These are phyloP conservation scores for Salix caprea DNA, from an alignment of 345 rosid species.

Conservation along the genomic window DNA sequence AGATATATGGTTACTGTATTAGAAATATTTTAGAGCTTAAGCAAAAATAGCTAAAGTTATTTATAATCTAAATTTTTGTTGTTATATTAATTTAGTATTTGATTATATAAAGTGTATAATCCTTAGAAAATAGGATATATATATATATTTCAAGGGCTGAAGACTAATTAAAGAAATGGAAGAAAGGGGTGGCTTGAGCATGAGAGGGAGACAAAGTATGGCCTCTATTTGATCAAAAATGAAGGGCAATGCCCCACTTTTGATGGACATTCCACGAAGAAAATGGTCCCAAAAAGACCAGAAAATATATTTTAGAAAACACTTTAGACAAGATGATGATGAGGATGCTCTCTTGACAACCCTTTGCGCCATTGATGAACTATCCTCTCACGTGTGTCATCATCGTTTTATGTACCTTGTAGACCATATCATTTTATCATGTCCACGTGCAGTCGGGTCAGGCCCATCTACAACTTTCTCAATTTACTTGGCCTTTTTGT, in stretches of 20 bases:
- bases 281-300: conserved; percentile 30
- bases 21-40: too few species aligned
- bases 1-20: too few species aligned
- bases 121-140: neutral
- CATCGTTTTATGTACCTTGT: conserved; percentile 39
- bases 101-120: neutral
- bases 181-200: neutral
- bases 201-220: conserved; percentile 23
- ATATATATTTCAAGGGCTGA: neutral
- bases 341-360: conserved; percentile 4
- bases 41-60: too few species aligned
- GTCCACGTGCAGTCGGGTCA: conserved; percentile 36
- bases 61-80: too few species aligned
- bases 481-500: neutral
- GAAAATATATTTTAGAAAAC: conserved; percentile 21
- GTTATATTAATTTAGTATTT: too few species aligned
- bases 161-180: neutral
- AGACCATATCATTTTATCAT: conserved; percentile 46
- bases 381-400: conserved; percentile 65
- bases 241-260: conserved; percentile 36
- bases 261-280: conserved; percentile 30
- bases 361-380: conserved; percentile 14
- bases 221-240: conserved; percentile 24
- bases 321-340: neutral
- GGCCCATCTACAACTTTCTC: conserved; percentile 12